Conservation (phyloP, 129 eudicot species). For the Apium graveolens region DNA sequence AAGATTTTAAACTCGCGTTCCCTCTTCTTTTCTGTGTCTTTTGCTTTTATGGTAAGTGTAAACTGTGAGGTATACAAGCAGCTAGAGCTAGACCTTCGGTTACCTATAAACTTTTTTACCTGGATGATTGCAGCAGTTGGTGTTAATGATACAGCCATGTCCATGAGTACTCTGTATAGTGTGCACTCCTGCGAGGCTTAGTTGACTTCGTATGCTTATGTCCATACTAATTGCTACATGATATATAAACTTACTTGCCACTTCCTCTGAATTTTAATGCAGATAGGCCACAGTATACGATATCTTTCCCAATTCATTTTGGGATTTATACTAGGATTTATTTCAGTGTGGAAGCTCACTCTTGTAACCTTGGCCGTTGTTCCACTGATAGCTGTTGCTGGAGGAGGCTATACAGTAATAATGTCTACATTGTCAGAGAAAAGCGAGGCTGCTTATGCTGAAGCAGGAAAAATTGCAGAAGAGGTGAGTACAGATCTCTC, state of each 20-base stretch:
- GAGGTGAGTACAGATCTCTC: conserved; percentile 36
- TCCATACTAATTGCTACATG: neutral
- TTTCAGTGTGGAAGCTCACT: conserved; percentile 73
- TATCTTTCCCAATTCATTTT: conserved; percentile 64
- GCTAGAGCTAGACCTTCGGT: neutral
- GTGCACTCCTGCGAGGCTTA: neutral
- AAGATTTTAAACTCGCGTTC: neutral
- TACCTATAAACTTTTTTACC: neutral
- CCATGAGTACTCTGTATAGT: neutral
- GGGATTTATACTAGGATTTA: conserved; percentile 66
- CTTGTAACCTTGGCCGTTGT: conserved; percentile 72
- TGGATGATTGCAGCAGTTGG: neutral
- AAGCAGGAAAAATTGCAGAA: conserved; percentile 80
- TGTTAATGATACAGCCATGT: neutral
- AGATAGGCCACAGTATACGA: conserved; percentile 66
- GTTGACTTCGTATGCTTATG: neutral
- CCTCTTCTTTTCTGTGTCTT: neutral
- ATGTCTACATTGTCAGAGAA: conserved; percentile 71
- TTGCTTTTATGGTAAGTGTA: neutral
- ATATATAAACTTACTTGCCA: conserved; percentile 1
- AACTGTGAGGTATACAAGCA: neutral
- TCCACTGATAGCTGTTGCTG: conserved; percentile 73
- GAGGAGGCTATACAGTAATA: conserved; percentile 63
- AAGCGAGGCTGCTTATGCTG: conserved; percentile 85
- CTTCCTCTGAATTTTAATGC: conserved; percentile 19